Evolutionary conservation across 345 rosid genomes (phyloP), one percentile per base, ranked within the genome.

Genomic region (Rhodamnia argentea): DNA sequence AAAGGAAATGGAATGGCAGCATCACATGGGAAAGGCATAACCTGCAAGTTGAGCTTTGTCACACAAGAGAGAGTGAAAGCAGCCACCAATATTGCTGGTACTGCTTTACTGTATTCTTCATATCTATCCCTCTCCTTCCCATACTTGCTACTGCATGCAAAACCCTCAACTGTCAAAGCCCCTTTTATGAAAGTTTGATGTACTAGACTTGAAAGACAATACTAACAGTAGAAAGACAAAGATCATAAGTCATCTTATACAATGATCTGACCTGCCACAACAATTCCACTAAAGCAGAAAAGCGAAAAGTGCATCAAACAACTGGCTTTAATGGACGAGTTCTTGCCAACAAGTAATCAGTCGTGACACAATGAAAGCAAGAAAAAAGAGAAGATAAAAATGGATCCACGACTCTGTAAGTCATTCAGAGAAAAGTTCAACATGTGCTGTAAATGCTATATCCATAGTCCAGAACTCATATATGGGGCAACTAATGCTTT

Each of bases 31-130:
- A 87, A 88, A 44, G 59, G 78, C 60, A 75, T 85, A 87, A 97
- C 99, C 99, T 92, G 88, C 76, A 92, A 83, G 83, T 90, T 91
- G 89, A 52, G 87, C 88, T 93, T 90, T 62, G 93, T 91, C 83
- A 88, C 89, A 87, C 94, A 83, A 58, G 98, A 93, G 87, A 97
- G 91, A 86, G 90, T 90, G 87, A 96, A 95, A 83, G 98, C 95
- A 90, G 94, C 98, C 84, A 94, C 92, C 86, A 93, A 88, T 85
- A 91, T 91, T 87, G 86, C 87, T 55, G 90, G 89, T 83, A 95
- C 60, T 52, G 90, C 89, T 87, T 93, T 94, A 88, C 84, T 53
- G 40, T 76, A 87, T 83, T 90, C 92, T 87, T 92, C 93, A 89
- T 84, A 89, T 88, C 86, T 92, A 86, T 88, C 90, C 82, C 62